Conservation (phyloP, 2,329 filamentous ascomycete genomes). For the Cordyceps militaris region DNA sequence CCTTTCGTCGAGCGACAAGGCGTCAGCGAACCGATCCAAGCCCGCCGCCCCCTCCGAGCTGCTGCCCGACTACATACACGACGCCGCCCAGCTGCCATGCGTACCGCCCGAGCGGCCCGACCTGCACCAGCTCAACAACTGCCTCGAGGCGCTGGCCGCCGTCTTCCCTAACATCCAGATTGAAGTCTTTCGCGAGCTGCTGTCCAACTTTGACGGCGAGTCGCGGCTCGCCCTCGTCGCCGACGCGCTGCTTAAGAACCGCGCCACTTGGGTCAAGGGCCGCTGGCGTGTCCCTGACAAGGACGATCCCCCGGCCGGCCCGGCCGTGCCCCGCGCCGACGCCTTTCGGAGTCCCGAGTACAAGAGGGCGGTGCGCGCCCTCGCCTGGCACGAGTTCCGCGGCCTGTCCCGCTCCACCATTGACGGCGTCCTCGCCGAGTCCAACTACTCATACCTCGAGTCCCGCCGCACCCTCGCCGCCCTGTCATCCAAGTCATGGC, state of each 20-base stretch:
- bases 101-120: conserved; percentile 49
- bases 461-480: conserved; percentile 62
- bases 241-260: conserved; percentile 67
- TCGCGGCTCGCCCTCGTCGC: conserved; percentile 71
- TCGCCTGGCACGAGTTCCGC: conserved; percentile 69
- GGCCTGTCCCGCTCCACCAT: conserved; percentile 67
- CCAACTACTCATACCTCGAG: conserved; percentile 70
- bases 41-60: conserved; percentile 20
- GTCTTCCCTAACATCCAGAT: conserved; percentile 77
- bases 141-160: conserved; percentile 60
- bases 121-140: conserved; percentile 61
- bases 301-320: conserved; percentile 22
- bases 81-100: conserved; percentile 46
- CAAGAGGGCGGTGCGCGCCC: conserved; percentile 58
- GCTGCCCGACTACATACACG: conserved; percentile 43
- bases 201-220: conserved; percentile 66
- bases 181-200: conserved; percentile 77
- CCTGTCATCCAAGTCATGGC: conserved; percentile 68
- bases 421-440: conserved; percentile 71
- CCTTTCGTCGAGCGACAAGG: conserved; percentile 36
- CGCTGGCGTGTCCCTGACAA: conserved; percentile 47
- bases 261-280: conserved; percentile 62
- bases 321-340: conserved; percentile 49
- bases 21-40: conserved; percentile 26
- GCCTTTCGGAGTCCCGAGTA: conserved; percentile 62